Percentiles rank a stretch among this genome's conserved stretches.
phyloP scores from a whole-genome alignment of 73 alveolate species.

The Paramecium bursaria region DNA sequence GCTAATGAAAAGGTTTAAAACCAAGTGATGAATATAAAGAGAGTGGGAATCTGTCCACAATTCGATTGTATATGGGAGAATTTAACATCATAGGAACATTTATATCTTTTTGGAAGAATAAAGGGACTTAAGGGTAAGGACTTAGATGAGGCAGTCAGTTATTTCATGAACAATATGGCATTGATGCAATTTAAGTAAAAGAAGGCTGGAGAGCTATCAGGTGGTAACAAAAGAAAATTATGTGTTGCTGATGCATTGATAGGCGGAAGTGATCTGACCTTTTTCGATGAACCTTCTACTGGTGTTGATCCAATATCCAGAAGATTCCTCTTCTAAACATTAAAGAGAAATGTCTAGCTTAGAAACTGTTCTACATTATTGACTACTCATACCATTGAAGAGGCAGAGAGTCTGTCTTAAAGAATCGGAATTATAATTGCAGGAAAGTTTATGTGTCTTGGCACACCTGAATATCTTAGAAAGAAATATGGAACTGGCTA shows the following conservation, averaged over 20 bases:
- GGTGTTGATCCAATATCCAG: constrained; percentile 95
- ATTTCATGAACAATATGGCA: constrained; percentile 79
- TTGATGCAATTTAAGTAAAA: constrained; percentile 75
- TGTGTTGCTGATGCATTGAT: constrained; percentile 93
- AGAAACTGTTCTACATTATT: constrained; percentile 77
- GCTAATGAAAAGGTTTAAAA: constrained; percentile 53
- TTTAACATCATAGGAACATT: constrained; percentile 80
- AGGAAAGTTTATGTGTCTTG: constrained; percentile 83
- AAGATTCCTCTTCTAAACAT: constrained; percentile 85
- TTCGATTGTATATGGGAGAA: constrained; percentile 80
- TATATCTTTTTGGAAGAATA: constrained; percentile 76
- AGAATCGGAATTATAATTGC: constrained; percentile 90
- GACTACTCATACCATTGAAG: constrained; percentile 96
- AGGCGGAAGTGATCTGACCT: constrained; percentile 89
- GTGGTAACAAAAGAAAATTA: constrained; percentile 98
- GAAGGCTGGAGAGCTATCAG: constrained; percentile 82
- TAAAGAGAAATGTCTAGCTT: constrained; percentile 74
- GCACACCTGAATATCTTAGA: constrained; percentile 75
- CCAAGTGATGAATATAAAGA: constrained; percentile 59
- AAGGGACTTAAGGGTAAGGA: constrained; percentile 70
- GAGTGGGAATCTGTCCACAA: constrained; percentile 78
- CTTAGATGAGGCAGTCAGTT: constrained; percentile 67
- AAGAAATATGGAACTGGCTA: constrained; percentile 80
- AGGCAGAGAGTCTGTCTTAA: constrained; percentile 90
- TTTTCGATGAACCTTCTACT: constrained; percentile 97